Conservation (phyloP, 768 basidiomycete genomes). For the Sarcomyxa edulis region DNA sequence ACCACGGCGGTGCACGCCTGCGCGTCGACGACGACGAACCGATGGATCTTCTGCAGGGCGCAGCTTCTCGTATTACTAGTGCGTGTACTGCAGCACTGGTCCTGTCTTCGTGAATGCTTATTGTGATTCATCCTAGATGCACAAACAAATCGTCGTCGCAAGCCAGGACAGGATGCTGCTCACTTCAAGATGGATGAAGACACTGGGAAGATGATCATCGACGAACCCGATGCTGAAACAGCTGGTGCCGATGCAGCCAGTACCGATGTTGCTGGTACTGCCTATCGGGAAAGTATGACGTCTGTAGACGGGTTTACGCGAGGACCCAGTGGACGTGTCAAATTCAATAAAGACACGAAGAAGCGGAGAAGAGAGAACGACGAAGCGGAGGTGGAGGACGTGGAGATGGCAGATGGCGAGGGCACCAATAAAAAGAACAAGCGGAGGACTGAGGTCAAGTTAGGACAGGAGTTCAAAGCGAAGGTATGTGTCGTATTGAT, state of each 20-base stretch:
- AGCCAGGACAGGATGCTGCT: conserved; percentile 82
- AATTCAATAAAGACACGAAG: conserved; percentile 97
- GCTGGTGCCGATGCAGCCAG: conserved; percentile 30
- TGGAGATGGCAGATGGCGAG: conserved; percentile 76
- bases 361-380: conserved; percentile 75
- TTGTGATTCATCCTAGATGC: conserved; percentile 27
- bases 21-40: conserved; percentile 89
- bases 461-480: conserved; percentile 92
- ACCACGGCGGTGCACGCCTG: conserved; percentile 51
- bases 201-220: conserved; percentile 77
- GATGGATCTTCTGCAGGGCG: conserved; percentile 89
- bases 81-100: conserved; percentile 22
- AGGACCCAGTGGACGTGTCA: conserved; percentile 77
- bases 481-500: conserved; percentile 54
- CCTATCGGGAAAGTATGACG: conserved; percentile 78
- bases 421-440: conserved; percentile 47
- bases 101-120: background rate
- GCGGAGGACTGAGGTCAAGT: conserved; percentile 38
- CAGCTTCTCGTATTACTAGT: conserved; percentile 67
- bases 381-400: conserved; percentile 52
- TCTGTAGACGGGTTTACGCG: conserved; percentile 90
- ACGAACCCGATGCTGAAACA: conserved; percentile 39
- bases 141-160: conserved; percentile 48
- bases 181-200: conserved; percentile 84
- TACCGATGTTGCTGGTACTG: conserved; percentile 61